Percentiles rank a stretch among this genome's conserved stretches.
These are phyloP conservation scores for Penicillium fuscoglaucum DNA, from an alignment of 2,329 filamentous ascomycete genomes.

Conservation along the genomic window DNA sequence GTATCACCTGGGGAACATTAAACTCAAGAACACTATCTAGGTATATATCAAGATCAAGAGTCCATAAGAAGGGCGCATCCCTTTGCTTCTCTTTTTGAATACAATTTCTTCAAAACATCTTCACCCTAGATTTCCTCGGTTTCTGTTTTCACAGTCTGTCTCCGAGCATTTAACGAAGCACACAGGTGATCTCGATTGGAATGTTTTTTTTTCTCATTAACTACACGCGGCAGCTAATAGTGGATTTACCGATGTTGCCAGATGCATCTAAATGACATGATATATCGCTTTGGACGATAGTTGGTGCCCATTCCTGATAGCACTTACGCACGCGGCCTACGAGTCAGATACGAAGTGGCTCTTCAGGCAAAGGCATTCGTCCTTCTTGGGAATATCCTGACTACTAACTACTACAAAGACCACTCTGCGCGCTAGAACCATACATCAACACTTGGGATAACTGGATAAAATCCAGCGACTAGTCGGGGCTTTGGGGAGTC, in stretches of 20 bases:
- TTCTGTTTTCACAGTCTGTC: neutral
- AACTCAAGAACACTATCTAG: too few species aligned
- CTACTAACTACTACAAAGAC: too few species aligned
- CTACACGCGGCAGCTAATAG: neutral
- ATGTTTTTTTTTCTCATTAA: neutral
- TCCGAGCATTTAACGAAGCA: neutral
- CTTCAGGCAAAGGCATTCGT: too few species aligned
- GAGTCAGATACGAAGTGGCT: neutral
- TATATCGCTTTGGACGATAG: neutral
- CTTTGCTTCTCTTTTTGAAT: neutral
- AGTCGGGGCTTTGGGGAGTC: too few species aligned
- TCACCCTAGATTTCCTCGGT: neutral
- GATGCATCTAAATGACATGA: neutral
- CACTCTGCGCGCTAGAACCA: too few species aligned
- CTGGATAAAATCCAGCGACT: too few species aligned
- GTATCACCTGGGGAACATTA: too few species aligned
- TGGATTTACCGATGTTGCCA: neutral
- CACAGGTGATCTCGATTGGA: neutral
- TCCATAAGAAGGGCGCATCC: too few species aligned
- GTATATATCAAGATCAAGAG: neutral
- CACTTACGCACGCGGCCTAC: neutral
- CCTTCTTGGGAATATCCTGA: too few species aligned
- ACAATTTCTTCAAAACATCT: neutral
- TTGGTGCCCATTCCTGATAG: neutral
- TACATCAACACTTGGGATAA: too few species aligned